Evolutionary conservation across 1,284 basidiomycete species (phyloP), one percentile per base, ranked within the genome.

Genomic region (Sanguinoderma infundibulare): DNA sequence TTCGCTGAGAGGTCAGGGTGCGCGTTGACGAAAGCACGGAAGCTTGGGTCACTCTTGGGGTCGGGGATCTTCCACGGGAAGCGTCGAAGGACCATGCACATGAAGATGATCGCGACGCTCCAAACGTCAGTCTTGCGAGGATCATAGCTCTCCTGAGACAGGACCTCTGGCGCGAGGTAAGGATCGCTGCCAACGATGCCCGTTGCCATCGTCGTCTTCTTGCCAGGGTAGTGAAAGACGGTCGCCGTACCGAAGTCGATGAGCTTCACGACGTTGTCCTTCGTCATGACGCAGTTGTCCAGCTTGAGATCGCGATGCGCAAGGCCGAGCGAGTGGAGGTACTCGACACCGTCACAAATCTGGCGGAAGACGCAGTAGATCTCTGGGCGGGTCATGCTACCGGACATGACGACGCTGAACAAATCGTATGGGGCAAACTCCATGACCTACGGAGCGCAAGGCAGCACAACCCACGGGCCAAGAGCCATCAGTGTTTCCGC

Each of bases 61-160:
- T 99, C 97, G 24, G 97, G 96, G 61, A 98, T 91, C 78, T 96
- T 98, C 98, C 98, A 99, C 2, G 98, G 98, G 83, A 99, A 99
- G 53, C 98, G 87, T 54, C 97, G 86, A 49, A 99, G 85, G 63
- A 98, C 83, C 98, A 99, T 99, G 82, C 98, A 99, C 80, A 99
- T 88, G 83, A 99, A 98, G 71, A 99, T 99, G 78, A 99, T 96
- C 57, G 95, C 98, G 49, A 97, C 89, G 68, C 93, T 95, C 98
- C 98, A 99, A 15, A 99, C 96, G 73, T 99, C 98, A 12, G 96
- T 96, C 78, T 98, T 91, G 70, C 97, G 86, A 17, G 98, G 97
- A 76, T 99, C 98, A 77, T 99, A 99, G 34, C 85, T 84, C 63
- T 90, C 87, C 61, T 81, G 78, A 53, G 76, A 75, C 60, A 98